Evolutionary conservation across 768 basidiomycete species (phyloP), one percentile per base, ranked within the genome.

Genomic region (Phanerochaete sordida): DNA sequence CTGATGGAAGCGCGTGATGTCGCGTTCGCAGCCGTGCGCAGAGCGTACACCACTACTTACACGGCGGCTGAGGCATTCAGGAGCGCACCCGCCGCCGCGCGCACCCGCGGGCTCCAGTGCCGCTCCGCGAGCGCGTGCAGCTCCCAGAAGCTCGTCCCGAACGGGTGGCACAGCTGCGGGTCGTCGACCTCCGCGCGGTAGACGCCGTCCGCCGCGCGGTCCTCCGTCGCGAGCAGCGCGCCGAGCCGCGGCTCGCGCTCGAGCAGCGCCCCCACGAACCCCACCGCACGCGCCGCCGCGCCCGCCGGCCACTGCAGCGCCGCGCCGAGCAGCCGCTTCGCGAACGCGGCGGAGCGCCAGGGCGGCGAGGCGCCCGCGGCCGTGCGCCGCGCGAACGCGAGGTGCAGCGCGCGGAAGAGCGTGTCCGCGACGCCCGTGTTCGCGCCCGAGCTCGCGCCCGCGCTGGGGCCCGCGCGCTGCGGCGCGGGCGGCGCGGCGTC

Each of bases 131-230:
- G 79, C 60, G 88, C 73, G 62, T 87, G 75, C 58, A 95, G 74
- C 76, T 99, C 97, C 83, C 87, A 98, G 66, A 93, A 88, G 47
- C 84, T 90, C 31, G 92, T 87, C 50, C 86, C 90, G 69, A 96
- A 93, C 35, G 93, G 83, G 72, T 87, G 84, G 66, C 82, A 83
- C 30, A 93, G 76, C 67, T 93, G 88, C 50, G 95, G 95, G 74
- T 98, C 95, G 67, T 96, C 91, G 46, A 96, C 77, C 55, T 93
- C 87, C 0, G 90, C 82, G 27, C 88, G 83, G 73, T 95, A 97
- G 28, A 91, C 78, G 3, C 97, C 97, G 71, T 95, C 88, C 55
- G 81, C 82, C 31, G 83, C 84, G 59, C 93, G 80, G 73, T 98
- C 97, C 64, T 93, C 93, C 0, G 93, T 92, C 55, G 87, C 84